Conservation (phyloP, 1,284 basidiomycete species). For the Hypsizygus ulmarius region DNA sequence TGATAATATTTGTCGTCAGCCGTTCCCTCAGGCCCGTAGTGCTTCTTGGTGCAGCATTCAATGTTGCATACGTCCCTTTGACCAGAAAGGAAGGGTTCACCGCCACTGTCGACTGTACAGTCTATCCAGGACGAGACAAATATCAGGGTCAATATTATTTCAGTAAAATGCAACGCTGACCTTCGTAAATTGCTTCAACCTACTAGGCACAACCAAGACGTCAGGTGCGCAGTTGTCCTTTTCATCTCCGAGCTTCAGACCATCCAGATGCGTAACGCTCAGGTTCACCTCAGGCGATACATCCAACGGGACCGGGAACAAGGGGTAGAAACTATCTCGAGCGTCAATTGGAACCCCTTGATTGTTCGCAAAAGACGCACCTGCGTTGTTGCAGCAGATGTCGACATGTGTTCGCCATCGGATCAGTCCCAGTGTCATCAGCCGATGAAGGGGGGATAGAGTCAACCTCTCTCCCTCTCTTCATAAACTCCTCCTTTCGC, state of each 20-base stretch:
- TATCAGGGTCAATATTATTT: neutral
- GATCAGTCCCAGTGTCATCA: conserved; percentile 57
- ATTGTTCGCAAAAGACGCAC: conserved; percentile 38
- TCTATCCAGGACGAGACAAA: conserved; percentile 34
- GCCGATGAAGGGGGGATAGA: conserved; percentile 39
- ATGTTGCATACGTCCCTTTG: conserved; percentile 53
- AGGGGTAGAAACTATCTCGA: conserved; percentile 80
- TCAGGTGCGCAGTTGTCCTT: conserved; percentile 63
- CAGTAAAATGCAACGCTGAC: conserved; percentile 38
- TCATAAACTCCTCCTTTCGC: conserved; percentile 79
- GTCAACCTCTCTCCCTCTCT: conserved; percentile 66
- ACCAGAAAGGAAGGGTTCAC: conserved; percentile 73
- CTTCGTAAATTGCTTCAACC: conserved; percentile 84
- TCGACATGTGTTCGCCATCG: conserved; percentile 76
- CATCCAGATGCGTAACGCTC: conserved; percentile 74
- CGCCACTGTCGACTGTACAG: conserved; percentile 62
- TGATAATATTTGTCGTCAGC: conserved; percentile 30
- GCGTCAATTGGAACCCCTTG: conserved; percentile 4
- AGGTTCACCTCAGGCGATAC: conserved; percentile 80
- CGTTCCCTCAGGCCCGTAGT: conserved; percentile 27
- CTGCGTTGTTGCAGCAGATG: conserved; percentile 86
- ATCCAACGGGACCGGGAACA: conserved; percentile 84
- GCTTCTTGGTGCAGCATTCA: conserved; percentile 34
- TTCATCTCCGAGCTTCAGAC: conserved; percentile 42
- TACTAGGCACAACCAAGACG: conserved; percentile 81